Conservation (phyloP, 129 eudicot species). For the Logfia minima region DNA sequence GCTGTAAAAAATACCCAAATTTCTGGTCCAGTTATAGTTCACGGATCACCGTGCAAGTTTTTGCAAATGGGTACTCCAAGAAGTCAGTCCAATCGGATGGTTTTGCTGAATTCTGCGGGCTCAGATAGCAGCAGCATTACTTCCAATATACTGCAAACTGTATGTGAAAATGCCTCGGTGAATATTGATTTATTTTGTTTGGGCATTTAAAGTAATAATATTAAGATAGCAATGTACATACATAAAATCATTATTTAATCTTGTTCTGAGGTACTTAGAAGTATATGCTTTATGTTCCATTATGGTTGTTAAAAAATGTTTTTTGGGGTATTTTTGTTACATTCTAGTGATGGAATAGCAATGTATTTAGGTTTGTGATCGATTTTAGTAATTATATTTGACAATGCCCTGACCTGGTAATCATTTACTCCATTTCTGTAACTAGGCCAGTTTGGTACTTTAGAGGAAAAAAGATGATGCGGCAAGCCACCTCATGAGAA, state of each 20-base stretch:
- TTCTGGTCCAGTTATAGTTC: constrained; percentile 29
- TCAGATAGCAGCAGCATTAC: constrained; percentile 43
- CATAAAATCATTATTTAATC: neutral
- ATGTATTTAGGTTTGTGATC: neutral
- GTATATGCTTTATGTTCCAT: neutral
- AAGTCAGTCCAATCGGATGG: constrained; percentile 29
- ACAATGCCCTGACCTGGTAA: neutral
- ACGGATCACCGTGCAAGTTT: constrained; percentile 33
- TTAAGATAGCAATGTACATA: neutral
- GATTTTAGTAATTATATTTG: neutral
- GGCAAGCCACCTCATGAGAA: neutral
- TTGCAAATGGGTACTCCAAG: constrained; percentile 33
- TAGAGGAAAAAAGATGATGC: neutral
- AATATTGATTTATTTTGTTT: neutral
- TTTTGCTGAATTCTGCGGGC: constrained; percentile 45
- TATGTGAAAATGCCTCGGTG: constrained; percentile 16
- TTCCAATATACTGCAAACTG: constrained; percentile 47
- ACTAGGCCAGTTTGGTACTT: neutral
- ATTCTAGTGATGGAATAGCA: neutral
- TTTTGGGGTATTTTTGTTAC: neutral
- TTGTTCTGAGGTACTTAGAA: neutral
- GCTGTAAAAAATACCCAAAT: constrained; percentile 23
- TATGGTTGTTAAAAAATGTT: neutral
- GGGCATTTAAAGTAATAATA: neutral
- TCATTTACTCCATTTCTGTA: neutral